Percentiles rank a stretch among this genome's conserved stretches.
Conservation (phyloP, 306 rosid species). For the Trifolium pratense region DNA sequence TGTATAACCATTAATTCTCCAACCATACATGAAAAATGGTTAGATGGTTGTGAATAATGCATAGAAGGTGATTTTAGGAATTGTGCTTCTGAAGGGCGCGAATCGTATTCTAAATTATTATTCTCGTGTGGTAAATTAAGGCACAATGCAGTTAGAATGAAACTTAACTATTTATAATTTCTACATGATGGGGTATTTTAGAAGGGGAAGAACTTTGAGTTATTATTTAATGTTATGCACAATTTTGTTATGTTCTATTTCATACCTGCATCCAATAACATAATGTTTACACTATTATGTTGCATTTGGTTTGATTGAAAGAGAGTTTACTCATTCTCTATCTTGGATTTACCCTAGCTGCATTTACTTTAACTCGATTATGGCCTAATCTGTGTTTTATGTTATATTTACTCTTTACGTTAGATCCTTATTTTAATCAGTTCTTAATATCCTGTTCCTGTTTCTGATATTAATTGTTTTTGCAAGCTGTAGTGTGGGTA, state of each 20-base stretch:
- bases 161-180: background rate
- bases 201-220: no score
- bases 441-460: background rate
- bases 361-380: slow-evolving; percentile 3
- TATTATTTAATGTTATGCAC: background rate
- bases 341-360: background rate
- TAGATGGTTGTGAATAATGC: slow-evolving; percentile 38
- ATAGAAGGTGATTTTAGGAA: slow-evolving; percentile 38
- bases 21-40: slow-evolving; percentile 64
- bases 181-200: background rate
- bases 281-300: no score
- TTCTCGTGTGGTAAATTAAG: slow-evolving; percentile 43
- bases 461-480: slow-evolving; percentile 25
- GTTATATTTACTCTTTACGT: slow-evolving; percentile 16
- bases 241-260: background rate
- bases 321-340: no score
- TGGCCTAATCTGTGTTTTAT: background rate
- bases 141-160: background rate
- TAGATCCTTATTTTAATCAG: background rate
- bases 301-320: no score
- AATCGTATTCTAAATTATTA: slow-evolving; percentile 37
- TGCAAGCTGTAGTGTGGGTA: slow-evolving; percentile 4
- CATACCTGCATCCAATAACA: background rate
- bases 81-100: slow-evolving; percentile 55
- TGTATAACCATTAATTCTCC: no score